phyloP scores from a whole-genome alignment of 2,329 filamentous ascomycete genomes.

The Xylaria sp. region DNA sequence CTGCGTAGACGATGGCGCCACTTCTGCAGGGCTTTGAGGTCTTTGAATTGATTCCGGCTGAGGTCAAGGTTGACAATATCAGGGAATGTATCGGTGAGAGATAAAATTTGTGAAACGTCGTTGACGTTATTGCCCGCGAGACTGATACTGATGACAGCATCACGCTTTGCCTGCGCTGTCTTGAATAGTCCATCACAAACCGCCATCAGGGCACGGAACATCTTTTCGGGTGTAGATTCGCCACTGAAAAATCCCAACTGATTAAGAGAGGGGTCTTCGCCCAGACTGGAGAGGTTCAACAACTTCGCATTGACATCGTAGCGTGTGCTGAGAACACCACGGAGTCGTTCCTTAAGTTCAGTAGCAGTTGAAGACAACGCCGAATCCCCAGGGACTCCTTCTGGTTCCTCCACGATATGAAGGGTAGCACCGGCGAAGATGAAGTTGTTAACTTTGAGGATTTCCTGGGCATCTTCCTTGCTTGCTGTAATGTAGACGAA shows the following conservation, averaged over 20 bases:
- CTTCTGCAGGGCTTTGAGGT: slow-evolving; percentile 71
- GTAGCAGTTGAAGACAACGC: slow-evolving; percentile 62
- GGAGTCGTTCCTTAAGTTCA: slow-evolving; percentile 75
- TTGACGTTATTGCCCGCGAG: slow-evolving; percentile 82
- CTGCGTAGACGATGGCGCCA: slow-evolving; percentile 84
- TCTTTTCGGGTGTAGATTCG: slow-evolving; percentile 79
- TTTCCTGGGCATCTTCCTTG: slow-evolving; percentile 70
- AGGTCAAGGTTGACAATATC: slow-evolving; percentile 90
- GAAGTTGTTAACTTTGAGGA: slow-evolving; percentile 75
- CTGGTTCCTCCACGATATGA: slow-evolving; percentile 60
- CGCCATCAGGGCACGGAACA: slow-evolving; percentile 91
- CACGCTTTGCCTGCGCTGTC: slow-evolving; percentile 74
- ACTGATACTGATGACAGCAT: slow-evolving; percentile 83
- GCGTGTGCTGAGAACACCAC: slow-evolving; percentile 75
- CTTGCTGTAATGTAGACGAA: slow-evolving; percentile 74
- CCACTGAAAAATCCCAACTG: slow-evolving; percentile 80
- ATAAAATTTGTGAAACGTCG: slow-evolving; percentile 76
- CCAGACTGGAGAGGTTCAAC: slow-evolving; percentile 83
- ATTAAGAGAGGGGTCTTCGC: slow-evolving; percentile 75
- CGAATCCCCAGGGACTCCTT: slow-evolving; percentile 54
- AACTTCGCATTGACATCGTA: slow-evolving; percentile 79
- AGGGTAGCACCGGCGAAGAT: slow-evolving; percentile 73
- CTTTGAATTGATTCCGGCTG: slow-evolving; percentile 81
- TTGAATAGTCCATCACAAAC: slow-evolving; percentile 84
- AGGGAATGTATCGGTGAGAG: slow-evolving; percentile 81